These are phyloP conservation scores for Castanea crenata DNA, from an alignment of 306 rosid species.

Conservation along the genomic window DNA sequence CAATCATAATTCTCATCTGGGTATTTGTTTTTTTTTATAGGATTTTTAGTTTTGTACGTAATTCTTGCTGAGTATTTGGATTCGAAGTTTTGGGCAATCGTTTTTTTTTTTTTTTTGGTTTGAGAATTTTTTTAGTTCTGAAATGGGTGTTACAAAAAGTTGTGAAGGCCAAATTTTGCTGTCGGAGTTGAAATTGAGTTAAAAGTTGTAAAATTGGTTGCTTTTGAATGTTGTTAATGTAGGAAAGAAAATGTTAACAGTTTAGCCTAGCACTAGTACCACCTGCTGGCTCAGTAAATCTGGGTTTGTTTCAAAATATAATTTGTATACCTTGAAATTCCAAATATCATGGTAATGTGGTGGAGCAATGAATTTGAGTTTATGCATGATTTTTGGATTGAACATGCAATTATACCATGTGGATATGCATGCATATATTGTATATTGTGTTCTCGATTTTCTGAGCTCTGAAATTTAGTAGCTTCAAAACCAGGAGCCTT, in stretches of 20 bases:
- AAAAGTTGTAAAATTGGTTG: not conserved
- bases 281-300: not conserved
- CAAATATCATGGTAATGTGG: too few relatives aligned
- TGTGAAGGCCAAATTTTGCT: not conserved
- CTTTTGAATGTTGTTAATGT: not conserved
- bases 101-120: not conserved
- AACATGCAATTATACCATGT: not conserved
- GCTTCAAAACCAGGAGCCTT: too few relatives aligned
- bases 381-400: too few relatives aligned
- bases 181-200: not conserved
- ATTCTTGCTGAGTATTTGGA: not conserved
- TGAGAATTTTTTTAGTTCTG: not conserved
- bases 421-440: not conserved
- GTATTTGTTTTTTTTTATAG: not conserved
- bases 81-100: slow-evolving; percentile 2
- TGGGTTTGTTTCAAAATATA: not conserved
- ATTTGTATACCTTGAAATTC: too few relatives aligned
- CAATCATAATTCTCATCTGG: slow-evolving; percentile 6
- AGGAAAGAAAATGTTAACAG: not conserved
- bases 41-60: not conserved
- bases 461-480: not conserved
- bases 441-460: not conserved
- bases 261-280: not conserved
- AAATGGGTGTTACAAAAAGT: not conserved
- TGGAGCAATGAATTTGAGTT: too few relatives aligned